These are phyloP conservation scores for Eimeria necatrix DNA, from an alignment of 169 alveolate genomes.

Conservation along the genomic window DNA sequence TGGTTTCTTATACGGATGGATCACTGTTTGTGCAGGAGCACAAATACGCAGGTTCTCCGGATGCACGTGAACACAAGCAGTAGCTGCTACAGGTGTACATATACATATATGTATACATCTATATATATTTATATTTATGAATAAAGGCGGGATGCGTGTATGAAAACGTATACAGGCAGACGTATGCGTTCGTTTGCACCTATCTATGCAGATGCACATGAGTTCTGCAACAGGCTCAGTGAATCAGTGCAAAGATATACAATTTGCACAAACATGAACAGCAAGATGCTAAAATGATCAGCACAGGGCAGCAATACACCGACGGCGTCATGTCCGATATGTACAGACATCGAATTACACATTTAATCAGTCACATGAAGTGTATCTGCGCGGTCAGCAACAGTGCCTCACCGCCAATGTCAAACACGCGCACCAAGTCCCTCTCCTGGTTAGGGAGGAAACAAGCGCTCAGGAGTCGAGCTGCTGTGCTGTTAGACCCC, in stretches of 20 bases:
- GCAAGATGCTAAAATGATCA: too few species aligned
- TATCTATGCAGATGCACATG: not conserved
- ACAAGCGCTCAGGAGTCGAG: slow-evolving; percentile 55
- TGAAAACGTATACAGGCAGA: not conserved
- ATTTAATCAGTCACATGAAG: not conserved
- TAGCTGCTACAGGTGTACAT: not conserved
- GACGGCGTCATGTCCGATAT: too few species aligned
- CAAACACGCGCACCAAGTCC: slow-evolving; percentile 46
- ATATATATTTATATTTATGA: too few species aligned
- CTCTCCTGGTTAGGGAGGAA: slow-evolving; percentile 51
- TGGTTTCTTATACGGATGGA: too few species aligned
- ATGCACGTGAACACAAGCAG: not conserved
- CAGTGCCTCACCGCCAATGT: slow-evolving; percentile 26
- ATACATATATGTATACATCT: not conserved
- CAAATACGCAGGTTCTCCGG: too few species aligned
- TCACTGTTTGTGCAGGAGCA: too few species aligned
- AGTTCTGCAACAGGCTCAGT: not conserved
- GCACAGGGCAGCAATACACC: too few species aligned
- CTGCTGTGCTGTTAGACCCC: slow-evolving; percentile 2
- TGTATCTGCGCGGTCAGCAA: not conserved
- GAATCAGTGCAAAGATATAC: not conserved
- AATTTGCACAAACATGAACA: not conserved
- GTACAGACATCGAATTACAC: too few species aligned
- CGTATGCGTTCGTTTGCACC: not conserved
- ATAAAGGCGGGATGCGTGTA: not conserved